Evolutionary conservation across 140 eudicot species (phyloP), one percentile per base, ranked within the genome.

Genomic region (Cichorium intybus): DNA sequence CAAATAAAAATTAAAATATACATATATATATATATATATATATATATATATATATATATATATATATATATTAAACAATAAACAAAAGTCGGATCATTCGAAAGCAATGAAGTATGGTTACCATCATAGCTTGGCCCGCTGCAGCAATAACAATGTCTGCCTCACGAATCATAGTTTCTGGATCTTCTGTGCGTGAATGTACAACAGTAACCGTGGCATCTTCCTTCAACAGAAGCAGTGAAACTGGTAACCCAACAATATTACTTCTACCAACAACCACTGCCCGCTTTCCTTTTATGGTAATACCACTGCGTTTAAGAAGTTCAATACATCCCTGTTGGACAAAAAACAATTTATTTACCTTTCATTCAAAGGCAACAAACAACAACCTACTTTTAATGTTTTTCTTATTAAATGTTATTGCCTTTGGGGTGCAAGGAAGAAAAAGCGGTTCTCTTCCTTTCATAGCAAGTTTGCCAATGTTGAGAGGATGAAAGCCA

Each of bases 401-500:
- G 0, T 34, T 5, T 6, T 5, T 31, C 9, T 31, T 6, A 31
- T 15, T 46, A 39, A 31, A 33, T 8, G 22, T 21, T 29, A 66
- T 68, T 79, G 74, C 99, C 97, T 88, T 93, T 52, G 99, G 99
- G 60, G 99, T 93, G 88, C 99, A 93, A 65, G 99, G 99, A 71
- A 79, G 84, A 70, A 81, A 93, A 31, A 93, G 78, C 21, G 99
- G 99, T 28, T 88, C 90, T 80, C 99, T 80, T 84, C 97, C 99
- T 82, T 93, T 93, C 99, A 93, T 93, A 31, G 99, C 99, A 68
- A 93, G 91, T 68, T 93, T 93, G 33, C 99, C 99, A 45, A 93
- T 93, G 83, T 93, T 93, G 59, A 93, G 78, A 71, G 99, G 99
- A 74, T 93, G 99, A 76, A 93, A 93, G 20, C 99, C 99, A 82